Evolutionary conservation across 495 filamentous ascomycete genomes (phyloP).

Genomic region (Annulohypoxylon nitens): DNA sequence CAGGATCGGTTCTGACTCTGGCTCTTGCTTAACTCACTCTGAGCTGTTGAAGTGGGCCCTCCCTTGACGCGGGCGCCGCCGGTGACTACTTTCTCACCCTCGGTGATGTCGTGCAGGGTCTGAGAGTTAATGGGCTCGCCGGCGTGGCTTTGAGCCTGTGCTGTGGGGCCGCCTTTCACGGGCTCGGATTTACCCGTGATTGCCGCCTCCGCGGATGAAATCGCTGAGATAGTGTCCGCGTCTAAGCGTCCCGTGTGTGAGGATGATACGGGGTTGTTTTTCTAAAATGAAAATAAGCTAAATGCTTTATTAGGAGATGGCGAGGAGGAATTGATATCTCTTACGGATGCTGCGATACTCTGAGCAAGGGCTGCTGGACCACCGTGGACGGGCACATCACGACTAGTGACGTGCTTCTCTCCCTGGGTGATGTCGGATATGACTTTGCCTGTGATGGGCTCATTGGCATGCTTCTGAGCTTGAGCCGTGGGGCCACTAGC

Average conservation of each 20-base stretch:
- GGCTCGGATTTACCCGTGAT: conserved; percentile 34
- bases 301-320: background rate
- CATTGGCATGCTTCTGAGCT: conserved; percentile 43
- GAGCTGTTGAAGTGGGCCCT: conserved; percentile 48
- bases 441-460: conserved; percentile 30
- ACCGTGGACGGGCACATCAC: conserved; percentile 7
- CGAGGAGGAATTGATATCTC: background rate
- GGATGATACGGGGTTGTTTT: conserved; percentile 8
- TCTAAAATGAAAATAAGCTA: conserved; percentile 1
- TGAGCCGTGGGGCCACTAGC: conserved; percentile 42
- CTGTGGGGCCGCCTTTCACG: conserved; percentile 47
- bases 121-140: conserved; percentile 42
- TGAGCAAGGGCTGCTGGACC: conserved; percentile 40
- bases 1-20: conserved; percentile 23
- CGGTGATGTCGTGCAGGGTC: conserved; percentile 50
- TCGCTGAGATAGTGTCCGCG: conserved; percentile 46
- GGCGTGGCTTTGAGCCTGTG: conserved; percentile 46
- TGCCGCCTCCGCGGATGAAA: conserved; percentile 40
- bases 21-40: conserved; percentile 50
- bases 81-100: conserved; percentile 47
- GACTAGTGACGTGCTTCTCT: conserved; percentile 44
- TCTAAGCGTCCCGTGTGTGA: conserved; percentile 41
- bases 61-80: conserved; percentile 46
- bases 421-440: conserved; percentile 43
- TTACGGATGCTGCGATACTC: conserved; percentile 36